phyloP scores from a whole-genome alignment of 1,284 basidiomycete species.

The Porogramme epimiltina region DNA sequence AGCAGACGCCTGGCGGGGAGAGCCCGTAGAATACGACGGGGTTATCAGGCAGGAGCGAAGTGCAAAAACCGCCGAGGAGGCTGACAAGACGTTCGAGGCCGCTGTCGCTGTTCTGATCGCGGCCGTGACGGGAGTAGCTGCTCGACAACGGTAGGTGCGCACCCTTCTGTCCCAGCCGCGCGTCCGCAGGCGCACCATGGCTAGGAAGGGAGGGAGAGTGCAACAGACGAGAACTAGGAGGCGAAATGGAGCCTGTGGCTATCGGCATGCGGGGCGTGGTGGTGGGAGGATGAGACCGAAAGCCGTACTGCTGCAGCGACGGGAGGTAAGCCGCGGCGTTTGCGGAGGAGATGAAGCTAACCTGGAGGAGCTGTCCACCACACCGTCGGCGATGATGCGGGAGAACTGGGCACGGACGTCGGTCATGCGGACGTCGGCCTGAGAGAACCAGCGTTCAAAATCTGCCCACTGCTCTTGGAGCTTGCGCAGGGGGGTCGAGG shows the following conservation, averaged over 20 bases:
- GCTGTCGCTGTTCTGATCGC: constrained; percentile 28
- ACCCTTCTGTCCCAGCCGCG: no score
- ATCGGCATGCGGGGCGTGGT: constrained; percentile 22
- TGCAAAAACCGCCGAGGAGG: constrained; percentile 25
- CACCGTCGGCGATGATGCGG: constrained; percentile 46
- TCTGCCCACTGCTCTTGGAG: constrained; percentile 56
- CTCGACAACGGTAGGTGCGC: no score
- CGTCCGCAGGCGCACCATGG: constrained; percentile 41
- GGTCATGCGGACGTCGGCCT: constrained; percentile 45
- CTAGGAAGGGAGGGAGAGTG: constrained; percentile 31
- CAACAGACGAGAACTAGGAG: constrained; percentile 29
- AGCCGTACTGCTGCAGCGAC: constrained; percentile 12
- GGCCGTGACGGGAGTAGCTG: constrained; percentile 46
- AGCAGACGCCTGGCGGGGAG: constrained; percentile 56
- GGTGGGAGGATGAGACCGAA: constrained; percentile 12
- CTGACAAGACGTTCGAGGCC: constrained; percentile 19
- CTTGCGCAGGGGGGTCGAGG: constrained; percentile 49
- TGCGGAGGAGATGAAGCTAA: constrained; percentile 14
- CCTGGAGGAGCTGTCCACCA: constrained; percentile 43
- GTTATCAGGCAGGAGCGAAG: no score
- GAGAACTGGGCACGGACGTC: constrained; percentile 55
- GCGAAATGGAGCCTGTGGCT: constrained; percentile 23
- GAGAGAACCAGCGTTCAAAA: constrained; percentile 50
- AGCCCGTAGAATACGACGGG: constrained; percentile 79
- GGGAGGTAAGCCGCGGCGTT: constrained; percentile 18